Evolutionary conservation across 495 filamentous ascomycete species (phyloP).

Genomic region (Sporormia fimetaria): DNA sequence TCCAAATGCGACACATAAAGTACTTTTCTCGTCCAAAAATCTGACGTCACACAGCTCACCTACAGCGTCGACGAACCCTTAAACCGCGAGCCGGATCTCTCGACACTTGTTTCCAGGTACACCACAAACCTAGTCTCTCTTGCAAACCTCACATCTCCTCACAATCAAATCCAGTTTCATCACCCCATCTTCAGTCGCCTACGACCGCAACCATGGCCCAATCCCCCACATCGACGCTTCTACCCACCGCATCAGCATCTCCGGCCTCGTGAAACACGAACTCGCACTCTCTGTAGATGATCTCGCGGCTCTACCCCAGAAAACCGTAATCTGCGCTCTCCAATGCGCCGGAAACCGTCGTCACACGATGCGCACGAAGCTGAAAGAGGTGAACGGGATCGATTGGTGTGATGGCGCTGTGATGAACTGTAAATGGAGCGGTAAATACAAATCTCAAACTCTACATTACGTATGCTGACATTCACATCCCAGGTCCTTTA

Average conservation of each 20-base stretch:
- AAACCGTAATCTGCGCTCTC: constrained; percentile 44
- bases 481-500: constrained; percentile 33
- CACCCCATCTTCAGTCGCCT: constrained; percentile 27
- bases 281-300: constrained; percentile 20
- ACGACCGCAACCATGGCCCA: constrained; percentile 44
- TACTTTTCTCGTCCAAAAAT: too few species aligned
- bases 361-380: constrained; percentile 51
- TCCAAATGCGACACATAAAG: too few species aligned
- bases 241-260: constrained; percentile 37
- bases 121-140: too few species aligned
- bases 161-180: constrained; percentile 1
- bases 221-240: constrained; percentile 38
- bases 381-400: constrained; percentile 51
- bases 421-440: constrained; percentile 51
- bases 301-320: constrained; percentile 32
- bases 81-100: constrained; percentile 37
- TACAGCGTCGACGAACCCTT: constrained; percentile 35
- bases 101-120: constrained; percentile 34
- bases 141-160: too few species aligned
- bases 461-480: neutral
- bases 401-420: constrained; percentile 54
- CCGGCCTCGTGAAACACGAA: constrained; percentile 21
- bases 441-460: neutral
- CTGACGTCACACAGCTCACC: constrained; percentile 22
- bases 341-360: constrained; percentile 56